phyloP scores from a whole-genome alignment of 1,284 basidiomycete species.

The Fistulina hepatica region DNA sequence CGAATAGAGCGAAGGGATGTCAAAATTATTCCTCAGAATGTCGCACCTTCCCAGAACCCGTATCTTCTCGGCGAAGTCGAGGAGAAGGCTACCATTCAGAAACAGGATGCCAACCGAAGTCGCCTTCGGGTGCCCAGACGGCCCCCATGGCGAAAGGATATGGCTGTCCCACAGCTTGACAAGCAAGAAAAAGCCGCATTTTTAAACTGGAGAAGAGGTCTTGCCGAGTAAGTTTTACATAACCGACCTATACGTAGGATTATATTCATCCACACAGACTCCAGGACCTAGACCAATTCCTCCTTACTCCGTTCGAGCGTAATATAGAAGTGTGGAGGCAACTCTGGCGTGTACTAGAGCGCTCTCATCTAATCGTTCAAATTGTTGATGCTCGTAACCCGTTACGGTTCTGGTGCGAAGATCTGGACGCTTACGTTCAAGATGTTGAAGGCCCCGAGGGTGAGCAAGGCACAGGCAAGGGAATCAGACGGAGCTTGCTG shows the following conservation, averaged over 20 bases:
- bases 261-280: constrained; percentile 34
- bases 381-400: constrained; percentile 96
- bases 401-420: constrained; percentile 82
- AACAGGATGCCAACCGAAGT: constrained; percentile 64
- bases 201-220: constrained; percentile 79
- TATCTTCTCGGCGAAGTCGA: constrained; percentile 81
- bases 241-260: background rate
- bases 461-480: constrained; percentile 65
- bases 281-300: constrained; percentile 69
- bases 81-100: constrained; percentile 63
- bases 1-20: constrained; percentile 79
- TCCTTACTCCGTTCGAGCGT: constrained; percentile 91
- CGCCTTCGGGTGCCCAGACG: constrained; percentile 76
- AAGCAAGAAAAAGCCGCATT: constrained; percentile 82
- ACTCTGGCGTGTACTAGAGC: constrained; percentile 89
- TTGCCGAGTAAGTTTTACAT: constrained; percentile 64
- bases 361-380: constrained; percentile 89
- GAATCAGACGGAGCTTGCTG: constrained; percentile 66
- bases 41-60: constrained; percentile 64
- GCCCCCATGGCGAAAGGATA: constrained; percentile 76
- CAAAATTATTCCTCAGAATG: constrained; percentile 72
- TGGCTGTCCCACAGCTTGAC: constrained; percentile 71
- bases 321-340: constrained; percentile 97
- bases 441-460: constrained; percentile 72
- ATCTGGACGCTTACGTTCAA: constrained; percentile 80